phyloP scores from a whole-genome alignment of 352 stramenopile genomes.

The Pythium aphanidermatum region DNA sequence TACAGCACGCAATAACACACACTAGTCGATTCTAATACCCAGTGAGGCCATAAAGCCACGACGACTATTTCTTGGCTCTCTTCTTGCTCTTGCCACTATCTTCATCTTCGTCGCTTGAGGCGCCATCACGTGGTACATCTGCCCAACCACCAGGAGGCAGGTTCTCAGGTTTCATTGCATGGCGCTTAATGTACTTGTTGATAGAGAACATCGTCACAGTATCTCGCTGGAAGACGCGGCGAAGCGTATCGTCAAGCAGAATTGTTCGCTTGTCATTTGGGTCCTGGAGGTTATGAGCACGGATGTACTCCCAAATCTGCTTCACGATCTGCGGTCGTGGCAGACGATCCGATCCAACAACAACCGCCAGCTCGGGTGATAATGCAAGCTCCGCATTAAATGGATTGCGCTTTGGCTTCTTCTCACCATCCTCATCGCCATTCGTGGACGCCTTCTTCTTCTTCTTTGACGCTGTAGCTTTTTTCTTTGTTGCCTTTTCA shows the following conservation, averaged over 20 bases:
- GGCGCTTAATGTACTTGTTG: slow-evolving; percentile 88
- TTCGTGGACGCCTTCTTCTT: slow-evolving; percentile 34
- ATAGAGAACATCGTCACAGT: slow-evolving; percentile 87
- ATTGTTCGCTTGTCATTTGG: slow-evolving; percentile 93
- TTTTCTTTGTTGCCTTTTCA: slow-evolving; percentile 60
- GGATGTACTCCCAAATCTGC: slow-evolving; percentile 95
- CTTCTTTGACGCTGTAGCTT: slow-evolving; percentile 38
- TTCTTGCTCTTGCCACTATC: slow-evolving; percentile 19
- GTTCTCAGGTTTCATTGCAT: slow-evolving; percentile 65
- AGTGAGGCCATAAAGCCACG: neutral
- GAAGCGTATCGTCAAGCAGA: slow-evolving; percentile 86
- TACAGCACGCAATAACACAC: neutral
- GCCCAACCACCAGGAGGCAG: slow-evolving; percentile 64
- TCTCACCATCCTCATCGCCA: slow-evolving; percentile 39
- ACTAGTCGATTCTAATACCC: neutral
- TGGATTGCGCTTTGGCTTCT: slow-evolving; percentile 53
- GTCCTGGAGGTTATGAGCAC: slow-evolving; percentile 93
- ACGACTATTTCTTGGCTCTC: slow-evolving; percentile 19
- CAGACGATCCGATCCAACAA: slow-evolving; percentile 80
- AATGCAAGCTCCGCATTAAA: slow-evolving; percentile 77
- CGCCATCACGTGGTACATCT: slow-evolving; percentile 60
- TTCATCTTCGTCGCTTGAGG: slow-evolving; percentile 81
- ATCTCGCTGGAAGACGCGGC: slow-evolving; percentile 73
- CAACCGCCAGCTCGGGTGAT: slow-evolving; percentile 63
- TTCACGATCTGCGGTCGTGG: slow-evolving; percentile 92